These are phyloP conservation scores for Termitomyces sp. DNA, from an alignment of 1,284 basidiomycete genomes.

Conservation along the genomic window DNA sequence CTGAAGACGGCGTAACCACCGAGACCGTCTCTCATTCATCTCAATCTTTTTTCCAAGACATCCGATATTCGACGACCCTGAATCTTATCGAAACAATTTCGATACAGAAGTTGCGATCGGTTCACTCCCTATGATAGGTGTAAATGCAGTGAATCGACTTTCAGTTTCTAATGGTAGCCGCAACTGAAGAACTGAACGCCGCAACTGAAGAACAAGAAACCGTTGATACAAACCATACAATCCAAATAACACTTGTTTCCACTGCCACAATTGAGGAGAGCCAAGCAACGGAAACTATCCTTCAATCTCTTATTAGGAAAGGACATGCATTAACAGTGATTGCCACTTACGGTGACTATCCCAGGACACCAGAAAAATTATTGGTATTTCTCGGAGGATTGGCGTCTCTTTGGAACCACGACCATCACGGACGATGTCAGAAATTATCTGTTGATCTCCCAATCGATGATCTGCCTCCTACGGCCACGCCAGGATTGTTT, in stretches of 20 bases:
- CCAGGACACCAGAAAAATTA: background rate
- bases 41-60: background rate
- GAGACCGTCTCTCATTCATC: background rate
- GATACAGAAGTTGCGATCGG: too few species aligned
- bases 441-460: background rate
- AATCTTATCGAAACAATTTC: too few species aligned
- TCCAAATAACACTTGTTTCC: too few species aligned
- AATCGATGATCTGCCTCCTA: background rate
- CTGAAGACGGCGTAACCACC: background rate
- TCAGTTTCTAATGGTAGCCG: too few species aligned
- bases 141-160: too few species aligned
- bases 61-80: too few species aligned
- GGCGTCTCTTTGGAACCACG: background rate
- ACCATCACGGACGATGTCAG: background rate
- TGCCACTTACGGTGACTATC: background rate
- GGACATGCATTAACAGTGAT: background rate
- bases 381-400: background rate
- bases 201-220: too few species aligned
- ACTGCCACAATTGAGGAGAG: background rate
- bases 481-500: too few species aligned
- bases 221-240: too few species aligned
- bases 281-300: background rate
- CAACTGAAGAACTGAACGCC: too few species aligned
- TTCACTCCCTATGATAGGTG: background rate
- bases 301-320: background rate